phyloP scores from a whole-genome alignment of 371 early-diverging fungal species.

The Circinella minor region DNA sequence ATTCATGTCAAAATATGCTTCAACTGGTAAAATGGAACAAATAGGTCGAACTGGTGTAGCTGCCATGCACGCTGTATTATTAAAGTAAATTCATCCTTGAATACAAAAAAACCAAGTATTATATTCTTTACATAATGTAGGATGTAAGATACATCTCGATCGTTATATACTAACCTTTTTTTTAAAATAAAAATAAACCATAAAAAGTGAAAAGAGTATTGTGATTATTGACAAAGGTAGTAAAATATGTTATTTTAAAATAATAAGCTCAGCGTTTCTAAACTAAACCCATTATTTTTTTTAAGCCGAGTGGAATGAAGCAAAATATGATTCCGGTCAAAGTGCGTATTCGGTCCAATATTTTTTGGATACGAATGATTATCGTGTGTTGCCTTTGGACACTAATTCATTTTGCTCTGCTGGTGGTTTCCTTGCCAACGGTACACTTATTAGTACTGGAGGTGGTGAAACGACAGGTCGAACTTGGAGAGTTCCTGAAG shows the following conservation, averaged over 20 bases:
- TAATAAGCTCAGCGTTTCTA: not conserved
- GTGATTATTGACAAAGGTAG: slow-evolving; percentile 53
- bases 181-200: not conserved
- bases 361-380: slow-evolving; percentile 47
- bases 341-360: slow-evolving; percentile 58
- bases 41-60: slow-evolving; percentile 46
- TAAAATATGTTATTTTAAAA: too few relatives aligned
- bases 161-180: not conserved
- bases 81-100: slow-evolving; percentile 31
- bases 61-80: slow-evolving; percentile 48
- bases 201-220: slow-evolving; percentile 40
- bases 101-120: too few relatives aligned
- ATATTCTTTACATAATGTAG: too few relatives aligned
- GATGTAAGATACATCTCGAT: not conserved
- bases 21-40: slow-evolving; percentile 48
- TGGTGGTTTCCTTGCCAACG: slow-evolving; percentile 60
- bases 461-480: slow-evolving; percentile 50
- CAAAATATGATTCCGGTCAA: slow-evolving; percentile 48
- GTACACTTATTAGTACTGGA: slow-evolving; percentile 63
- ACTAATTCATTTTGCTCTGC: slow-evolving; percentile 70
- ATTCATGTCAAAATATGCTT: slow-evolving; percentile 35
- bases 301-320: slow-evolving; percentile 51
- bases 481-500: slow-evolving; percentile 45
- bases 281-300: not conserved
- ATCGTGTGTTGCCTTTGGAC: slow-evolving; percentile 46